Evolutionary conservation across 495 filamentous ascomycete genomes (phyloP), one percentile per base, ranked within the genome.

Genomic region (Tetracladium marchalianum): DNA sequence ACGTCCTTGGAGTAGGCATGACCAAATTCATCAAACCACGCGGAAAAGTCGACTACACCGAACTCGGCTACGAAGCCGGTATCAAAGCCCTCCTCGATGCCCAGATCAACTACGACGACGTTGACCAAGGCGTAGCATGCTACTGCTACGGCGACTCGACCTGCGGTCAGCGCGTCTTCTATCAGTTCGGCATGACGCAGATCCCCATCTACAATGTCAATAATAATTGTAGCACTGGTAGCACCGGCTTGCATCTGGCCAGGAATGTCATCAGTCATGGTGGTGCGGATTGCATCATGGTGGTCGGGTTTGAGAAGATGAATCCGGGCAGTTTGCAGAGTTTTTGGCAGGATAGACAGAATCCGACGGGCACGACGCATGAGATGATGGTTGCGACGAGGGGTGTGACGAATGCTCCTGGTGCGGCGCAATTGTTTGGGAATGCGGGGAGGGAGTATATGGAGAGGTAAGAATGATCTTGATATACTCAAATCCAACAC

Each of bases 11-110:
- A 67, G 90, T 97, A 54, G 90, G 90, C 64, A 90, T 97, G 82
- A 98, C 92, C 68, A 93, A 93, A 66, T 98, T 98, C 76, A 87
- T 95, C 75, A 98, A 97, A 72, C 92, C 92, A 2, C 77, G 90
- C 17, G 88, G 89, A 59, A 90, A 92, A 65, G 85, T 88, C 46
- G 84, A 88, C 63, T 89, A 90, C 64, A 82, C 82, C 0, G 84
- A 95, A 62, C 77, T 96, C 6, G 92, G 92, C 44, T 95, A 88
- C 63, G 90, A 96, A 68, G 90, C 92, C 4, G 90, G 89, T 49
- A 75, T 95, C 60, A 97, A 98, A 63, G 92, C 92, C 40, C 80
- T 98, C 75, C 78, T 95, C 3, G 92, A 98, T 62, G 92, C 92
- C 0, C 78, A 92, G 35, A 86, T 98, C 71, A 90, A 79, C 64